Percentiles rank a stretch among this genome's conserved stretches.
Conservation (phyloP, 2,329 filamentous ascomycete genomes). For the Fusarium nisikadoi region DNA sequence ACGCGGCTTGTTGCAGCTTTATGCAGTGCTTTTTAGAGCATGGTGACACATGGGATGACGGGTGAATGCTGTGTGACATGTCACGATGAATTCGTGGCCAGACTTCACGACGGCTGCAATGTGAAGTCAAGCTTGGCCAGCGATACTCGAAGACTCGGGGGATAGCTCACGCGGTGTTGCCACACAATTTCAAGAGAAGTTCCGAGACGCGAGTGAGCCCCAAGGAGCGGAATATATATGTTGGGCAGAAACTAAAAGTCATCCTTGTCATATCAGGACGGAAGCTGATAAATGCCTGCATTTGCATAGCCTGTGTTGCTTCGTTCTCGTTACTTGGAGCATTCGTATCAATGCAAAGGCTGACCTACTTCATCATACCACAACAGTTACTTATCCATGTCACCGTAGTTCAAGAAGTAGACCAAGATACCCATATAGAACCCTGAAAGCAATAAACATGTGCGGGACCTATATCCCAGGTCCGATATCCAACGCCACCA, state of each 20-base stretch:
- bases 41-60: background rate
- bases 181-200: background rate
- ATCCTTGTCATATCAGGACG: background rate
- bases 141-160: background rate
- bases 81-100: background rate
- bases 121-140: background rate
- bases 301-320: slow-evolving; percentile 5
- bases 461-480: slow-evolving; percentile 31
- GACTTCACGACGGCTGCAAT: background rate
- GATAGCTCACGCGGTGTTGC: background rate
- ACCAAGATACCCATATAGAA: background rate
- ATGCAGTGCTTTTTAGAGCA: background rate
- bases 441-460: slow-evolving; percentile 16
- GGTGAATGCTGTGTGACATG: background rate
- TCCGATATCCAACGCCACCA: slow-evolving; percentile 35
- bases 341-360: slow-evolving; percentile 5
- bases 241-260: background rate
- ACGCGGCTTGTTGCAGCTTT: background rate
- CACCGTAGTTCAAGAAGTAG: background rate
- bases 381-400: background rate
- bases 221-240: background rate
- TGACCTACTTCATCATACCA: background rate
- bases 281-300: background rate
- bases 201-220: background rate
- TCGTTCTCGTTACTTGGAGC: background rate